Conservation (phyloP, 2,329 filamentous ascomycete genomes). For the Aspergillus sp. region DNA sequence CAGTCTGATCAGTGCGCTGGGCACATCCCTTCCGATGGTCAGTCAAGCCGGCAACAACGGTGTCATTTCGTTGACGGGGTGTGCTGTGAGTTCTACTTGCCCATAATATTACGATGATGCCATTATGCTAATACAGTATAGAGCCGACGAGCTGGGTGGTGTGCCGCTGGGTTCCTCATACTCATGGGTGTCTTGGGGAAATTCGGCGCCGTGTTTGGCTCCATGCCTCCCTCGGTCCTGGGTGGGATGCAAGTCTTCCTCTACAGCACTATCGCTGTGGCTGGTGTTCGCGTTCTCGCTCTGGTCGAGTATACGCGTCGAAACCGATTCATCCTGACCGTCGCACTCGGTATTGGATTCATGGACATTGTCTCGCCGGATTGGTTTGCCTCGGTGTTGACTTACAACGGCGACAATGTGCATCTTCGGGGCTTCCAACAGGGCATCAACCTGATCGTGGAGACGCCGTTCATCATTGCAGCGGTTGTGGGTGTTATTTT, state of each 20-base stretch:
- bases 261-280: constrained; percentile 73
- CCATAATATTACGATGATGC: neutral
- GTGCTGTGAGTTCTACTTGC: constrained; percentile 49
- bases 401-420: constrained; percentile 66
- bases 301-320: constrained; percentile 73
- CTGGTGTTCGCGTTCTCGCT: constrained; percentile 73
- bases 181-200: constrained; percentile 82
- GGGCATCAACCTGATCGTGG: constrained; percentile 27
- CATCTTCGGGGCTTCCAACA: constrained; percentile 64
- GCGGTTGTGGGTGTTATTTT: constrained; percentile 29
- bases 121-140: constrained; percentile 9
- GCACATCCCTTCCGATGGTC: constrained; percentile 77
- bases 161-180: constrained; percentile 72
- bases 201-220: constrained; percentile 74
- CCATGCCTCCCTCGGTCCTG: constrained; percentile 67
- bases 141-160: constrained; percentile 77
- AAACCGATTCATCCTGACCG: constrained; percentile 78
- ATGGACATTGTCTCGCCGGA: constrained; percentile 65
- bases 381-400: constrained; percentile 72
- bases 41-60: constrained; percentile 84
- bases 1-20: constrained; percentile 71
- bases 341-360: constrained; percentile 70
- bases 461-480: constrained; percentile 31
- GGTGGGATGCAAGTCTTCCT: constrained; percentile 79
- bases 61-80: constrained; percentile 77